Percentiles rank a stretch among this genome's conserved stretches.
Conservation (phyloP, 2,329 filamentous ascomycete species). For the Hymenoscyphus linearis region DNA sequence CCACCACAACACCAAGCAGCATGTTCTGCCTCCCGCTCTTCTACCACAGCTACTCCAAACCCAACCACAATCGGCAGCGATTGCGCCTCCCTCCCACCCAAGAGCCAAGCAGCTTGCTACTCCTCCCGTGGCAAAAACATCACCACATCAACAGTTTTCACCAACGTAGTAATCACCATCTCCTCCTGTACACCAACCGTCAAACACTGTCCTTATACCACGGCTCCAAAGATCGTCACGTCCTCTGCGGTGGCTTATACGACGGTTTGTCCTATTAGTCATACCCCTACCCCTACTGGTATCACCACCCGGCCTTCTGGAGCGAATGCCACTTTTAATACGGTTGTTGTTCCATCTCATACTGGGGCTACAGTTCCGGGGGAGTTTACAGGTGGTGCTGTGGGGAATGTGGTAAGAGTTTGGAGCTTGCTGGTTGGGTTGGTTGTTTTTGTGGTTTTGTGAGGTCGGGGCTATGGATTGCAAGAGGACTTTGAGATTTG, state of each 20-base stretch:
- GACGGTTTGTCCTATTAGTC: constrained; percentile 1
- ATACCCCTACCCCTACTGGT: background rate
- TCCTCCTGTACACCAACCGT: constrained; percentile 1
- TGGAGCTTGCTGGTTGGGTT: background rate
- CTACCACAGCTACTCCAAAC: background rate
- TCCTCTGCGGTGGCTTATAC: background rate
- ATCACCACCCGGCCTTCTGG: background rate
- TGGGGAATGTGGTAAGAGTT: background rate
- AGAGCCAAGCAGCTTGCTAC: constrained; percentile 4
- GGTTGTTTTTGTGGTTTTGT: background rate
- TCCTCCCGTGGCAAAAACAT: background rate
- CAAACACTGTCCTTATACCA: constrained; percentile 4
- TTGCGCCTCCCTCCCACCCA: constrained; percentile 1
- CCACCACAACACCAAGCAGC: background rate
- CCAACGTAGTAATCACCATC: background rate
- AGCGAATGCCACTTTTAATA: background rate
- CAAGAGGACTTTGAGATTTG: background rate
- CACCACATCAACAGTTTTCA: background rate
- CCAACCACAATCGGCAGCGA: background rate
- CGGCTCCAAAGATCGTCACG: background rate
- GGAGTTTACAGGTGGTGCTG: background rate
- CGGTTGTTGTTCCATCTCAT: background rate
- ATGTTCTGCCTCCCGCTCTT: background rate
- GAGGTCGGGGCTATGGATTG: background rate
- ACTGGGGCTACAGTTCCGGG: background rate